Evolutionary conservation across 139 green algal species (phyloP).

Genomic region (Chlorella sorokiniana): DNA sequence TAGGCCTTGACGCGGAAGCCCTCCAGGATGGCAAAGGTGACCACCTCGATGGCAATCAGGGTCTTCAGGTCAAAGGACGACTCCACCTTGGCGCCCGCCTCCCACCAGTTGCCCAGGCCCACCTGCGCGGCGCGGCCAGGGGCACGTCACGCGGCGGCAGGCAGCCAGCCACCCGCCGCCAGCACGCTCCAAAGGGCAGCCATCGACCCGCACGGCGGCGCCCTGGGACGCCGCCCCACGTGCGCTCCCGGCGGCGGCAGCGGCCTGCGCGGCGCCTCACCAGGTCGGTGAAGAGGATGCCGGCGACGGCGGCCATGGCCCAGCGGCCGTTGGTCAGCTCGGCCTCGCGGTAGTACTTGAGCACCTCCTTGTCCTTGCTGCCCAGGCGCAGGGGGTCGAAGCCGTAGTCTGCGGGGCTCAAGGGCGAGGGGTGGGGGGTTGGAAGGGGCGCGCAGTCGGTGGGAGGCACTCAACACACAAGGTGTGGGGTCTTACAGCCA

Average conservation of each 20-base stretch:
- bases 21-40: conserved; percentile 83
- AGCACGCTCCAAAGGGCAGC: too few relatives aligned
- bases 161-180: not conserved
- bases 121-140: conserved; percentile 36
- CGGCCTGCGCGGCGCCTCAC: not conserved
- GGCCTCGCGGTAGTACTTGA: conserved; percentile 43
- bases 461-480: not conserved
- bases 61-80: conserved; percentile 57
- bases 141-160: not conserved
- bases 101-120: conserved; percentile 78
- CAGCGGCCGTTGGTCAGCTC: conserved; percentile 91
- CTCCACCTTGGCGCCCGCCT: conserved; percentile 68
- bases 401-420: conserved; percentile 23
- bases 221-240: too few relatives aligned
- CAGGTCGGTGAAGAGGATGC: conserved; percentile 83
- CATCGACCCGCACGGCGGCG: not conserved
- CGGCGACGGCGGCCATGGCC: conserved; percentile 87
- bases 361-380: conserved; percentile 38
- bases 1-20: conserved; percentile 82
- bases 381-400: conserved; percentile 50
- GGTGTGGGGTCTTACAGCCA: not conserved
- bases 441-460: not conserved
- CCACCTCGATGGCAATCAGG: conserved; percentile 64
- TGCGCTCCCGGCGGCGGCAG: not conserved
- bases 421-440: too few relatives aligned